Percentiles rank a stretch among this genome's conserved stretches.
Evolutionary conservation across 2,329 filamentous ascomycete species (phyloP).

Genomic region (Lasiodiplodia sp.): DNA sequence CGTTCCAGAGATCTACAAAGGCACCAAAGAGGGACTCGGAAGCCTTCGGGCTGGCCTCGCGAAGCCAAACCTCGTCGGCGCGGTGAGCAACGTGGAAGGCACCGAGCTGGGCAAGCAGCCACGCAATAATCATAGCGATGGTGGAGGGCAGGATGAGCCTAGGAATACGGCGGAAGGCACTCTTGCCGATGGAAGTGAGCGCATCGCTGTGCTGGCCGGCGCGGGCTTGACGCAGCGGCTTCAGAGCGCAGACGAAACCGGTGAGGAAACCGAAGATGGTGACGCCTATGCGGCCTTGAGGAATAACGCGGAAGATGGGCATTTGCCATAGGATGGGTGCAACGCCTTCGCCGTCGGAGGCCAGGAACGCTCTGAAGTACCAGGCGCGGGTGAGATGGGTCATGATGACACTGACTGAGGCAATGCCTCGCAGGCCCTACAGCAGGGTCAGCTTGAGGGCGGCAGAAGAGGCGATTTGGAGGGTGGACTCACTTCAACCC

Average conservation of each 20-base stretch:
- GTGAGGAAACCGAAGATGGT: constrained; percentile 65
- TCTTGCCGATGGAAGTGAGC: constrained; percentile 59
- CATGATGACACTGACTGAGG: constrained; percentile 61
- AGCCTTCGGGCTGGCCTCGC: constrained; percentile 56
- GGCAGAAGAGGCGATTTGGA: not conserved
- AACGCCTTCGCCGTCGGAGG: constrained; percentile 51
- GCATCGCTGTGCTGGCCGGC: constrained; percentile 54
- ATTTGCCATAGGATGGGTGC: constrained; percentile 57
- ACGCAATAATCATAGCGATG: constrained; percentile 60
- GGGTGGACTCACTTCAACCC: constrained; percentile 47
- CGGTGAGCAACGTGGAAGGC: constrained; percentile 57
- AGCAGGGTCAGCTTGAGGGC: constrained; percentile 12
- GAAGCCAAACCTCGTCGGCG: constrained; percentile 61
- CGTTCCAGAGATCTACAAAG: constrained; percentile 52
- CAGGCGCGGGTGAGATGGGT: constrained; percentile 62
- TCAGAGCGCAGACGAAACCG: constrained; percentile 64
- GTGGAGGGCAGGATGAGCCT: constrained; percentile 61
- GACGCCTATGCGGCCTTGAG: constrained; percentile 62
- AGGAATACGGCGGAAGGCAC: constrained; percentile 61
- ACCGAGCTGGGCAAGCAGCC: constrained; percentile 57
- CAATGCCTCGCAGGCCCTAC: constrained; percentile 61
- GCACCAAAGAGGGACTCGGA: constrained; percentile 55
- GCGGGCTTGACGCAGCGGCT: constrained; percentile 60
- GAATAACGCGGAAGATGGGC: constrained; percentile 63
- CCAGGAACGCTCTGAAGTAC: constrained; percentile 61